Conservation (phyloP, 345 rosid genomes). For the Carallia brachiata region DNA sequence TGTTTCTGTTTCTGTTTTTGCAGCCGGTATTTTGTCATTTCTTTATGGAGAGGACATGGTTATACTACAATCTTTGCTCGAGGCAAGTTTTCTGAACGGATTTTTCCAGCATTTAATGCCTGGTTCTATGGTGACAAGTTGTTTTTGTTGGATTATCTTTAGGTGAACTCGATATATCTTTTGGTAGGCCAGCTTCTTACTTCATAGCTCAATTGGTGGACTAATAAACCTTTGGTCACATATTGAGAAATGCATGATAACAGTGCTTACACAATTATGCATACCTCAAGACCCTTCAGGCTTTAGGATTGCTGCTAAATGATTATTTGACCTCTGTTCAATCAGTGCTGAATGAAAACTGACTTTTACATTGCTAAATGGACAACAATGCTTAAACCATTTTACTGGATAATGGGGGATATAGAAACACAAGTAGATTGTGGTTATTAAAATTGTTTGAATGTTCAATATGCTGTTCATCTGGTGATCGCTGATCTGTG, state of each 20-base stretch:
- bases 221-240: not conserved
- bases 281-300: not conserved
- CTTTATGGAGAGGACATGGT: conserved; percentile 88
- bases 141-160: not conserved
- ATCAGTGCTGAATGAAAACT: conserved; percentile 1
- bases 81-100: conserved; percentile 42
- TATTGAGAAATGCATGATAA: not conserved
- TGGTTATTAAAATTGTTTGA: not conserved
- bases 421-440: not conserved
- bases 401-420: not conserved
- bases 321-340: not conserved
- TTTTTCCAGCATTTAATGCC: not conserved
- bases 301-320: not conserved
- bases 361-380: not conserved
- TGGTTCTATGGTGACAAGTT: not conserved
- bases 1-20: conserved; percentile 17
- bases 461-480: not conserved
- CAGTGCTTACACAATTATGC: not conserved
- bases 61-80: conserved; percentile 89
- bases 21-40: conserved; percentile 89
- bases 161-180: conserved; percentile 6
- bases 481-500: not conserved
- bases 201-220: not conserved
- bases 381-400: not conserved
- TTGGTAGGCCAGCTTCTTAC: not conserved